Evolutionary conservation across 2,329 filamentous ascomycete species (phyloP).

Genomic region (Aspergillus sp.): DNA sequence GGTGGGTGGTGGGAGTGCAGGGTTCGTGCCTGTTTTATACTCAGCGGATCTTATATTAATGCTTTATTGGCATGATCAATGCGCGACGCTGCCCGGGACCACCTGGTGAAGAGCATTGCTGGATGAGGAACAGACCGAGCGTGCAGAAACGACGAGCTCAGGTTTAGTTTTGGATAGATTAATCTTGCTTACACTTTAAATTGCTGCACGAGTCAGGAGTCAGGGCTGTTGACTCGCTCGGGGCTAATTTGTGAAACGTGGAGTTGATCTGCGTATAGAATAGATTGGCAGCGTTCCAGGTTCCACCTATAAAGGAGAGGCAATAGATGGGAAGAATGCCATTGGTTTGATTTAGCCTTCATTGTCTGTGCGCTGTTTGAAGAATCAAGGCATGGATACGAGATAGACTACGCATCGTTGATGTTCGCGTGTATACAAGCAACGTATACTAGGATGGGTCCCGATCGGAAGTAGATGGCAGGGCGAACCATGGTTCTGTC

Average conservation of each 20-base stretch:
- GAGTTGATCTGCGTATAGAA: background rate
- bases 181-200: background rate
- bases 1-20: too few relatives aligned
- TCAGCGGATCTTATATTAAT: background rate
- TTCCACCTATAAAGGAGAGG: too few relatives aligned
- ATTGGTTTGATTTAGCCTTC: too few relatives aligned
- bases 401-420: too few relatives aligned
- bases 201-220: background rate
- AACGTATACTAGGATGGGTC: too few relatives aligned
- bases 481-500: background rate
- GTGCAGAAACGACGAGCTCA: slow-evolving; percentile 1
- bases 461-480: background rate
- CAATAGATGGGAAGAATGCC: too few relatives aligned
- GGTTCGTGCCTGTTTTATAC: background rate
- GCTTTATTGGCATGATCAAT: background rate
- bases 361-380: too few relatives aligned
- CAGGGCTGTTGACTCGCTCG: background rate
- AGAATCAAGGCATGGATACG: too few relatives aligned
- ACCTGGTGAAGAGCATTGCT: background rate
- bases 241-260: slow-evolving; percentile 6
- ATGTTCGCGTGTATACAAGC: too few relatives aligned
- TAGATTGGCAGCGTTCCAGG: too few relatives aligned
- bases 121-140: background rate
- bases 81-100: background rate
- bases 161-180: slow-evolving; percentile 1